Conservation (phyloP, 75 land plant species). For the Ceratopteris richardii region DNA sequence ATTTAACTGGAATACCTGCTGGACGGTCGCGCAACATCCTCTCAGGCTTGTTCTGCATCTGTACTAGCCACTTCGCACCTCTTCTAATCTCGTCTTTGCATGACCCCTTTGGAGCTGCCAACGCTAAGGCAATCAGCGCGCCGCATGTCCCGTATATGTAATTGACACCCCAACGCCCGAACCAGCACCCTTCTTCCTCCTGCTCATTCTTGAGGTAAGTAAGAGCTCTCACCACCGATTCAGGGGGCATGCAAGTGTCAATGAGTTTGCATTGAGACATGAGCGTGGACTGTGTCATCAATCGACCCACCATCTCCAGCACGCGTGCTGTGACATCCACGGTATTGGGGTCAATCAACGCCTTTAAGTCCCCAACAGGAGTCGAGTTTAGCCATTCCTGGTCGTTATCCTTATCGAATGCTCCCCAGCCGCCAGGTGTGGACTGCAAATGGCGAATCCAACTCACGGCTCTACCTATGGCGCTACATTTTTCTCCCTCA, state of each 20-base stretch:
- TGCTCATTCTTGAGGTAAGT: constrained; percentile 5
- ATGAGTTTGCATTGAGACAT: background rate
- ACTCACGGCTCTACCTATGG: too few species aligned
- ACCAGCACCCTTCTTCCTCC: constrained; percentile 9
- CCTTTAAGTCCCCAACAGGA: too few species aligned
- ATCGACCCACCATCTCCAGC: constrained; percentile 7
- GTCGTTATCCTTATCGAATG: too few species aligned
- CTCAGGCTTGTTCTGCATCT: background rate
- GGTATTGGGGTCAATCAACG: too few species aligned
- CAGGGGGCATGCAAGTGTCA: too few species aligned
- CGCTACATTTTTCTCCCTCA: too few species aligned
- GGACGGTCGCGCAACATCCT: too few species aligned
- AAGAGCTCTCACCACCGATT: background rate
- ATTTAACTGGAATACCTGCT: too few species aligned
- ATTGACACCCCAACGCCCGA: constrained; percentile 8
- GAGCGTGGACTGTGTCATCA: background rate
- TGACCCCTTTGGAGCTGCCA: background rate
- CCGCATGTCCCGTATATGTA: constrained; percentile 10
- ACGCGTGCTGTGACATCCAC: too few species aligned
- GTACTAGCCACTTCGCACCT: constrained; percentile 1
- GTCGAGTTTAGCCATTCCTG: too few species aligned
- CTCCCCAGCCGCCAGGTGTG: too few species aligned
- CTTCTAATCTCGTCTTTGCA: background rate
- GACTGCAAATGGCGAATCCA: too few species aligned
- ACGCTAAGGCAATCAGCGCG: background rate